These are phyloP conservation scores for Furcasterigmium furcatum DNA, from an alignment of 2,329 filamentous ascomycete genomes.

Conservation along the genomic window DNA sequence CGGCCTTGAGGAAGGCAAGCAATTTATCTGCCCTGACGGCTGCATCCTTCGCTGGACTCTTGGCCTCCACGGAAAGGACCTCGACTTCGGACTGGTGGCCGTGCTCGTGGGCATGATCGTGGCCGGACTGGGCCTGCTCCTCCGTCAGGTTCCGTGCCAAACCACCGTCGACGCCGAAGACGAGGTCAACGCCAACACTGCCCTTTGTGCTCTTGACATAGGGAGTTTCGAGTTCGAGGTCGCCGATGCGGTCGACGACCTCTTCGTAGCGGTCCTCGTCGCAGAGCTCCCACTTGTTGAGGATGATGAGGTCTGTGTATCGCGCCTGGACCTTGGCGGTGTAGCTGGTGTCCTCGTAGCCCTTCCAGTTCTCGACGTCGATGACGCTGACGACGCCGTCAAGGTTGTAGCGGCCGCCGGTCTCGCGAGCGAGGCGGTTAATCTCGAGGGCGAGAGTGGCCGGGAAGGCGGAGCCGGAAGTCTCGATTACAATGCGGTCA, in stretches of 20 bases:
- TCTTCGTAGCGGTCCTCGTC: slow-evolving; percentile 73
- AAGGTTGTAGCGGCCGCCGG: slow-evolving; percentile 64
- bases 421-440: slow-evolving; percentile 72
- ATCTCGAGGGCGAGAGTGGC: slow-evolving; percentile 89
- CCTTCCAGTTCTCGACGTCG: slow-evolving; percentile 92
- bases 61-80: slow-evolving; percentile 77
- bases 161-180: slow-evolving; percentile 86
- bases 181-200: slow-evolving; percentile 70
- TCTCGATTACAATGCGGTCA: slow-evolving; percentile 92
- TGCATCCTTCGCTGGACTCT: slow-evolving; percentile 27
- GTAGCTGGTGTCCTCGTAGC: slow-evolving; percentile 87
- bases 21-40: slow-evolving; percentile 59
- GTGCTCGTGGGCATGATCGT: slow-evolving; percentile 39
- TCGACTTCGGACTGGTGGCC: slow-evolving; percentile 85
- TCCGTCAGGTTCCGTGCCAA: slow-evolving; percentile 58
- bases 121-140: slow-evolving; percentile 24
- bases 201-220: slow-evolving; percentile 85
- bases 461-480: slow-evolving; percentile 81
- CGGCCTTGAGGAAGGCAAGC: slow-evolving; percentile 62
- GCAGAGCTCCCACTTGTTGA: slow-evolving; percentile 88
- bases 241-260: slow-evolving; percentile 74
- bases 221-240: slow-evolving; percentile 75
- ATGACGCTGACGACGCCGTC: slow-evolving; percentile 89
- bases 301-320: slow-evolving; percentile 86
- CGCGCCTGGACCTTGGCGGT: slow-evolving; percentile 84